These are phyloP conservation scores for Coemansia sp. DNA, from an alignment of 192 early-diverging fungal genomes.

Conservation along the genomic window DNA sequence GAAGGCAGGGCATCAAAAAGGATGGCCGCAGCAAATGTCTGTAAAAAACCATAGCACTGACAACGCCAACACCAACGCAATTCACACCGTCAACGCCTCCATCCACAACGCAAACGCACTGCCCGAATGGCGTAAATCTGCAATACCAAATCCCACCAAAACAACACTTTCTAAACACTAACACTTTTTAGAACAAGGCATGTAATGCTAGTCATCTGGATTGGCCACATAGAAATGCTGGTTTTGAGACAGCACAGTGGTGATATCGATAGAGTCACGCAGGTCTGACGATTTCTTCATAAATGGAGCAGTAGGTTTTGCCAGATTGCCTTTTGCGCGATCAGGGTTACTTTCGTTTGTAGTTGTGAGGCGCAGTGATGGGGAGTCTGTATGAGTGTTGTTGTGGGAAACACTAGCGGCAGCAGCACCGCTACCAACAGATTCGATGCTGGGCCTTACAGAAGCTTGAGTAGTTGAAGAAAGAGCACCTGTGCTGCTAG, in stretches of 20 bases:
- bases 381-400: neutral
- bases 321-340: neutral
- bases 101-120: too few relatives aligned
- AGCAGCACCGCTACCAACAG: neutral
- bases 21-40: neutral
- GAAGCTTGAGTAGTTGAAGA: conserved; percentile 8
- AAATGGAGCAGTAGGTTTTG: neutral
- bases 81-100: too few relatives aligned
- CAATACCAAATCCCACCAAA: too few relatives aligned
- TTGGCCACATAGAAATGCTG: conserved; percentile 41
- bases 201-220: conserved; percentile 23
- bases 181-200: neutral
- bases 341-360: conserved; percentile 1
- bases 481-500: neutral
- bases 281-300: conserved; percentile 6
- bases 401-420: neutral
- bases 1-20: neutral
- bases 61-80: neutral
- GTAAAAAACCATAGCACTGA: neutral
- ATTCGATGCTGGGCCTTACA: neutral
- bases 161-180: too few relatives aligned
- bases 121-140: too few relatives aligned
- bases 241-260: conserved; percentile 29
- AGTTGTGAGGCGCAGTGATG: neutral
- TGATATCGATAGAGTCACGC: conserved; percentile 46